phyloP scores from a whole-genome alignment of 2,329 filamentous ascomycete species.

The Penicillium polonicum region DNA sequence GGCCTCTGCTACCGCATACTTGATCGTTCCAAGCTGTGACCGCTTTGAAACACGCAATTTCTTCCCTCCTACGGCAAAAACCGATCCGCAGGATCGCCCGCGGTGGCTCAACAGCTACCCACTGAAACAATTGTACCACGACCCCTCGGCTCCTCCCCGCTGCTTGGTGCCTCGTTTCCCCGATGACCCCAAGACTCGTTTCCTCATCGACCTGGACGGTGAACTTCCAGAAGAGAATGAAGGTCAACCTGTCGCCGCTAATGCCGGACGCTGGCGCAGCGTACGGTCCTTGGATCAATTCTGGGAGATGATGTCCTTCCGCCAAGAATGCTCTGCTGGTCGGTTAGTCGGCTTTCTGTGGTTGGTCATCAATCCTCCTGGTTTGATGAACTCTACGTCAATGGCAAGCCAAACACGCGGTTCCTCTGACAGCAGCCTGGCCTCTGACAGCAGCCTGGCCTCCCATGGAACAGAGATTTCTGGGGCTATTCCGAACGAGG shows the following conservation, averaged over 20 bases:
- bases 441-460: not conserved
- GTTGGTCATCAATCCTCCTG: slow-evolving; percentile 73
- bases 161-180: slow-evolving; percentile 88
- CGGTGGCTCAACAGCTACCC: slow-evolving; percentile 64
- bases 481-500: not conserved
- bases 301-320: slow-evolving; percentile 97
- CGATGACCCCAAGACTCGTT: slow-evolving; percentile 92
- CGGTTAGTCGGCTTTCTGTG: slow-evolving; percentile 92
- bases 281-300: slow-evolving; percentile 85
- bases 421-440: not conserved
- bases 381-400: slow-evolving; percentile 38
- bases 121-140: slow-evolving; percentile 69
- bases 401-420: slow-evolving; percentile 28
- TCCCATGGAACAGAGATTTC: not conserved
- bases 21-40: slow-evolving; percentile 85
- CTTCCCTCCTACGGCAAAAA: slow-evolving; percentile 58
- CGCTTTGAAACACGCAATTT: slow-evolving; percentile 76
- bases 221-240: slow-evolving; percentile 56
- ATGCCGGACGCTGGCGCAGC: slow-evolving; percentile 73
- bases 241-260: slow-evolving; percentile 41
- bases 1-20: slow-evolving; percentile 66
- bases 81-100: slow-evolving; percentile 38
- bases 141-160: slow-evolving; percentile 68
- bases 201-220: slow-evolving; percentile 83
- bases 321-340: slow-evolving; percentile 93